phyloP scores from a whole-genome alignment of 225 moss, liverwort and hornwort species.

The Polytrichum commune region DNA sequence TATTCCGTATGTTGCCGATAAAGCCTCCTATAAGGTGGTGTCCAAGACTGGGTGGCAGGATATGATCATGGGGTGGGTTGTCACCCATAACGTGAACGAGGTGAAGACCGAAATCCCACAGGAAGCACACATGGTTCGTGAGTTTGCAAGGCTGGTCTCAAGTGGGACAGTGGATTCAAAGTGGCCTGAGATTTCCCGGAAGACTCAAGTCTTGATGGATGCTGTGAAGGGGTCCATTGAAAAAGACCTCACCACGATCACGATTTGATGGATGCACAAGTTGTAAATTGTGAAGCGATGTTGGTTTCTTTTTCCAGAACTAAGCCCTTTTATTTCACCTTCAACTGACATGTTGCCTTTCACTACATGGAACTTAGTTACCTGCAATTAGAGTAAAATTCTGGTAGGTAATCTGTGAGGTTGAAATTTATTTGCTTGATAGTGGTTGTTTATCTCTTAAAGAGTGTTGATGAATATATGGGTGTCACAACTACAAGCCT shows the following conservation, averaged over 20 bases:
- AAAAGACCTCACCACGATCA: conserved; percentile 25
- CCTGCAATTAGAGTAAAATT: too few species aligned
- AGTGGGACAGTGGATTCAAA: conserved; percentile 23
- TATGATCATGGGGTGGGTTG: conserved; percentile 17
- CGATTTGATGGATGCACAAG: neutral
- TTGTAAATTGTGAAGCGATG: too few species aligned
- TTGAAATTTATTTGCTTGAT: too few species aligned
- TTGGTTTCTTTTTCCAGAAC: too few species aligned
- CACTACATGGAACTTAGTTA: too few species aligned
- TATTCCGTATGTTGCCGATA: conserved; percentile 32
- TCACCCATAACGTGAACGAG: conserved; percentile 21
- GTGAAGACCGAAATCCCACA: conserved; percentile 38
- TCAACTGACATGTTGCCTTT: too few species aligned
- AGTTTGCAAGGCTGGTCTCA: conserved; percentile 36
- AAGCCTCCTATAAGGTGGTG: conserved; percentile 27
- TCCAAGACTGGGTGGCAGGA: conserved; percentile 11
- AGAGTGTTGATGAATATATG: too few species aligned
- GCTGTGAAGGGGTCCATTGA: conserved; percentile 52
- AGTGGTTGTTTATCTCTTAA: too few species aligned
- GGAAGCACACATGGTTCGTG: conserved; percentile 57
- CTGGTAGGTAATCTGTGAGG: too few species aligned
- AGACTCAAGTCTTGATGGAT: conserved; percentile 42
- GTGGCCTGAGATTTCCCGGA: conserved; percentile 31
- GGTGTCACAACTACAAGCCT: too few species aligned
- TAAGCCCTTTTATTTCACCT: too few species aligned